Base-by-base conservation (phyloP, 768 basidiomycete species). In the Suillus sp. region DNA sequence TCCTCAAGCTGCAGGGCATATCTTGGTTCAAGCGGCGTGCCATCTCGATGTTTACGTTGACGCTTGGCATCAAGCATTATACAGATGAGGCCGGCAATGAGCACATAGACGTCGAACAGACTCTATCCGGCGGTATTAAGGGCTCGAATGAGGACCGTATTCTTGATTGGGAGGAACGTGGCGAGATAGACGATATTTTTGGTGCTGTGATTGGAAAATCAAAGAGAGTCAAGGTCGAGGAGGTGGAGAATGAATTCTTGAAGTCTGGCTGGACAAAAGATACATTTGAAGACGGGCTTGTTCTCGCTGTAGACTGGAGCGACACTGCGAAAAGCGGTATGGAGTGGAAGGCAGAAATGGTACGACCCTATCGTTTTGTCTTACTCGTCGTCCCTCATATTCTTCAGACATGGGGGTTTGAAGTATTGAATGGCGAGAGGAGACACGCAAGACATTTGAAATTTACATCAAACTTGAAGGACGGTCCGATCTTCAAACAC, bases 1-100 rank as follows among this genome's bases (percentile, higher is more conserved):
- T 93, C 65, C 84, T 93, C 43, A 71, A 74, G 35, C 78, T 89
- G 3, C 92, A 93, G 72, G 92, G 92, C 59, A 80, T 93, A 37
- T 72, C 86, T 40, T 93, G 91, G 91, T 63, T 87, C 50, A 89
- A 79, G 67, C 85, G 92, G 66, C 86, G 81, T 64, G 82, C 83
- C 32, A 92, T 93, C 68, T 61, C 70, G 27, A 37, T 78, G 32
- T 86, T 82, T 38, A 85, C 83, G 22, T 69, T 93, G 50, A 89
- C 86, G 25, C 82, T 92, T 45, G 60, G 60, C 54, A 72, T 91
- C 69, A 88, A 84, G 64, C 91, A 93, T 70, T 85, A 81, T 77
- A 87, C 81, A 67, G 84, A 88, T 53, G 85, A 82, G 16, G 75
- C 72, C 1, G 84, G 81, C 38, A 69, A 84, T 32, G 91, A 93